Evolutionary conservation across 192 early-diverging fungal genomes (phyloP).

Genomic region (Mortierella antarctica): DNA sequence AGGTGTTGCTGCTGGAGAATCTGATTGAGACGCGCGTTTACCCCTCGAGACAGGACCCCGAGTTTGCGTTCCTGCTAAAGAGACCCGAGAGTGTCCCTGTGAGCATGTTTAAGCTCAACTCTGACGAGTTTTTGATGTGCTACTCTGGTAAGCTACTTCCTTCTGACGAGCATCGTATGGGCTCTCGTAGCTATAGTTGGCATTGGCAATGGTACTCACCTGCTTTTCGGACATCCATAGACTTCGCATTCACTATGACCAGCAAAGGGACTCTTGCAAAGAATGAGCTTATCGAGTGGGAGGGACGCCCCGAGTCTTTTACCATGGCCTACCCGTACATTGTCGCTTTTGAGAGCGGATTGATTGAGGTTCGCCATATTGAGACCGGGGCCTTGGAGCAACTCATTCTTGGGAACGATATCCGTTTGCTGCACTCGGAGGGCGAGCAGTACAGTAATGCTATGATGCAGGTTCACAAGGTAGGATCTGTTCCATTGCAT

Average conservation of each 20-base stretch:
- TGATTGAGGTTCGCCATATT: slow-evolving; percentile 89
- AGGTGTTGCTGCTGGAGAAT: slow-evolving; percentile 86
- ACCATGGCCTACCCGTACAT: slow-evolving; percentile 84
- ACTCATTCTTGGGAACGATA: slow-evolving; percentile 26
- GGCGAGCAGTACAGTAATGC: slow-evolving; percentile 14
- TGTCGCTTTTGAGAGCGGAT: slow-evolving; percentile 85
- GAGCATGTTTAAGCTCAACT: slow-evolving; percentile 80
- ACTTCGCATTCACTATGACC: slow-evolving; percentile 92
- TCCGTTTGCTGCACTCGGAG: slow-evolving; percentile 15
- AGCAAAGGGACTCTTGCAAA: slow-evolving; percentile 71
- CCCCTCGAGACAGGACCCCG: slow-evolving; percentile 81
- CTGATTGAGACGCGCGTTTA: slow-evolving; percentile 81
- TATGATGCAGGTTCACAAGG: slow-evolving; percentile 27
- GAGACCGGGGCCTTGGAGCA: slow-evolving; percentile 65
- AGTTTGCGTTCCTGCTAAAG: slow-evolving; percentile 79
- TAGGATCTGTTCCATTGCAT: slow-evolving; percentile 1
- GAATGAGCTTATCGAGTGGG: slow-evolving; percentile 87
- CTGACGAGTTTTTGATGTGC: slow-evolving; percentile 80
- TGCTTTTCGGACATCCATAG: slow-evolving; percentile 49
- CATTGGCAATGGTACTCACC: neutral
- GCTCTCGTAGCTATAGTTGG: neutral
- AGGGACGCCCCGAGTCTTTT: slow-evolving; percentile 86
- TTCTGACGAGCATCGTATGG: neutral
- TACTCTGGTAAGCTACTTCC: slow-evolving; percentile 76
- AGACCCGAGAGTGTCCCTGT: slow-evolving; percentile 81